Base-by-base conservation (phyloP, 1,284 basidiomycete species). In the Baeospora myosura region DNA sequence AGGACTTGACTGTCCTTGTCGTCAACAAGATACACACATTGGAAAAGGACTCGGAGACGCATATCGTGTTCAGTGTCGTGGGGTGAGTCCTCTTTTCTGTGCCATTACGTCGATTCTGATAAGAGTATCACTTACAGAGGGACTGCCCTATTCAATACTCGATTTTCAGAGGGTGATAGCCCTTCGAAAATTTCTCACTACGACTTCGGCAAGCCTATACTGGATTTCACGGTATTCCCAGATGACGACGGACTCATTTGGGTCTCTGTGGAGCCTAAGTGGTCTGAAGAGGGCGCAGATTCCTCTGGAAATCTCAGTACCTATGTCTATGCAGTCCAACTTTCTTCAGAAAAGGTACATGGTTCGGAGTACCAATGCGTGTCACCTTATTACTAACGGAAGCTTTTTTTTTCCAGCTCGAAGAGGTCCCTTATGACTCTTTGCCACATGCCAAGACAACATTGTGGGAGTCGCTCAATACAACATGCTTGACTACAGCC, bases 71-170 rank as follows among this genome's bases (percentile, higher is more conserved):
- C 55, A 80, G 66, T 42, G 79, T 67, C 4, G 66, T 83, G 43
- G 85, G 86, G 86, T 88, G 50, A 41, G 75, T 55, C 16, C n/a
- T 26, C 18, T 21, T 8, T 33, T 46, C 36, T 42, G 22, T 24
- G 22, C 16, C 17, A 33, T 45, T 20, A 44, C 33, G 41, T 42
- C 18, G 18, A n/a, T 17, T 12, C 16, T 22, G 48, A 2, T 34
- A 7, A 38, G 12, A 5, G 18, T 22, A 11, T 38, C 21, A 14
- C 5, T 7, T 25, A n/a, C 52, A 89, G 87, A 16, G 72, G 76
- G 2, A 78, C 80, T 1, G 83, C 85, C 0, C 49, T 89, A 4
- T 88, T 88, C 54, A 65, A 57, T 29, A 71, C 69, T 42, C 50
- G 58, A 18, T 70, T 70, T 45, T 60, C 67, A 1, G 49, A 56